Base-by-base conservation (phyloP, 202 grass and related monocot species). In the Setaria viridis region DNA sequence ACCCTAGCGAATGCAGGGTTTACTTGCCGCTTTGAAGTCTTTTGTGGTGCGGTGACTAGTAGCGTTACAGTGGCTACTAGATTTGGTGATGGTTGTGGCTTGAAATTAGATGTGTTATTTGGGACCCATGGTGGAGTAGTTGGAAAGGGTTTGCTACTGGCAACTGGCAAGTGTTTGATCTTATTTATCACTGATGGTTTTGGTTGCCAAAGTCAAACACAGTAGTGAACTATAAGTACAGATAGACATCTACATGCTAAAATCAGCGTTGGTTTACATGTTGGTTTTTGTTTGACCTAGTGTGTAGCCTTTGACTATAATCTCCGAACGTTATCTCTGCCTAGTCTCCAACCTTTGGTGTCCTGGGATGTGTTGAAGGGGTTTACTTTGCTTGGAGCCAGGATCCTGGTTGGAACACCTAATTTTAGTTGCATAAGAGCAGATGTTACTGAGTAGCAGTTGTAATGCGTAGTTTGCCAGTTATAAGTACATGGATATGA, bases 61-160 rank as follows among this genome's bases (percentile, higher is more conserved):
- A 16, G 35, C 9, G 47, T 64, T 1, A 4, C n/a, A 17, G 33
- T 56, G 12, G 70, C 51, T 34, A 51, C 7, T 68, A 12, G 57
- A 70, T 85, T 74, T 62, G 42, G 11, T 81, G 20, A 65, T 63
- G 46, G 10, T 82, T 69, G 47, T 70, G 29, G 9, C 19, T 25
- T 30, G 2, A 41, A n/a, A 71, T 76, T 65, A 11, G 46, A 14
- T 70, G 41, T 29, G 35, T 25, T 78, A 39, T 34, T 25, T 21
- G 25, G 16, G 20, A n/a, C 55, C 12, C 3, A 11, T 29, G 60
- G 0, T 41, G 19, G 11, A 62, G 7, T 37, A 15, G 68, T 56
- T 56, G 45, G 54, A 68, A 51, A 32, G 32, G 7, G 30, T 77
- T 46, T 50, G 34, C 37, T 30, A 41, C 4, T 58, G 60, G 25